Percentiles rank a stretch among this genome's conserved stretches.
Conservation (phyloP, 352 stramenopile species). For the Phytopythium litorale region DNA sequence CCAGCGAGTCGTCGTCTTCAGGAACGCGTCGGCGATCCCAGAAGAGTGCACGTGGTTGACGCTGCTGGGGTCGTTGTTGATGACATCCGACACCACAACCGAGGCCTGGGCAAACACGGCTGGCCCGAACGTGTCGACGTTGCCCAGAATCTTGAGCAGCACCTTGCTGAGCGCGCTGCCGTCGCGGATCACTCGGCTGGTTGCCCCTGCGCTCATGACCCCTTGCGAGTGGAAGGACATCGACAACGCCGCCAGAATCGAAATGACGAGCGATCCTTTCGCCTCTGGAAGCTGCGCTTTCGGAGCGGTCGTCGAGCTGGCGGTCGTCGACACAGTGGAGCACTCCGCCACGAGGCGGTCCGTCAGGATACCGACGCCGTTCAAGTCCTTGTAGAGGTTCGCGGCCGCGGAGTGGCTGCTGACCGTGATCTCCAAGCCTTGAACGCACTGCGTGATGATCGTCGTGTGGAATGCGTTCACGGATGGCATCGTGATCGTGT, state of each 20-base stretch:
- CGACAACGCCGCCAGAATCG: conserved; percentile 73
- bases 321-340: conserved; percentile 23
- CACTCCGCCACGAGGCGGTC: conserved; percentile 67
- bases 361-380: conserved; percentile 80
- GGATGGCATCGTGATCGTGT: conserved; percentile 64
- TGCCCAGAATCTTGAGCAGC: conserved; percentile 87
- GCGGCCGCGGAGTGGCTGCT: conserved; percentile 65
- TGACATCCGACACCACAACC: conserved; percentile 94
- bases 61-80: conserved; percentile 96
- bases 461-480: conserved; percentile 58
- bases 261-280: conserved; percentile 60
- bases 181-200: conserved; percentile 84
- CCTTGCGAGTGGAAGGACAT: conserved; percentile 86
- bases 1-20: conserved; percentile 89
- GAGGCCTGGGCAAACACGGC: conserved; percentile 90
- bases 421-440: conserved; percentile 81
- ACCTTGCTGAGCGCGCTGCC: conserved; percentile 85
- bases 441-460: conserved; percentile 75
- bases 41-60: conserved; percentile 93
- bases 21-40: conserved; percentile 91
- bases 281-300: conserved; percentile 34
- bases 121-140: conserved; percentile 90
- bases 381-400: conserved; percentile 77
- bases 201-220: conserved; percentile 84
- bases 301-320: not conserved